phyloP scores from a whole-genome alignment of 1,284 basidiomycete genomes.

The Ganoderma sinense region DNA sequence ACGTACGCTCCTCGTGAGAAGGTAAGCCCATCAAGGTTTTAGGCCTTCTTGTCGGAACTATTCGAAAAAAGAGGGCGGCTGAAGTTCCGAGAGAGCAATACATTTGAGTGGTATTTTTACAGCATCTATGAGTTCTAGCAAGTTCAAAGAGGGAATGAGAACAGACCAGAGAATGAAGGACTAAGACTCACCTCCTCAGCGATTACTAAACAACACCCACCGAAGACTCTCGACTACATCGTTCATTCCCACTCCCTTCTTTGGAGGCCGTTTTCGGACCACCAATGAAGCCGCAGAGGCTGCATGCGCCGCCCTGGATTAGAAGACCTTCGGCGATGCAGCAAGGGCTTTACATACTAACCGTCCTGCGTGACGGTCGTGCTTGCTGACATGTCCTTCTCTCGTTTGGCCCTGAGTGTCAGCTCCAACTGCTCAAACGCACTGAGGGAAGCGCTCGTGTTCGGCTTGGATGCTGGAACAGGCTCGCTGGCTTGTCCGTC shows the following conservation, averaged over 20 bases:
- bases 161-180: neutral
- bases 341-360: constrained; percentile 42
- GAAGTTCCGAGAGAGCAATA: neutral
- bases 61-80: neutral
- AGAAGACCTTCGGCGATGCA: constrained; percentile 3
- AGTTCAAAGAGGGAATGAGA: neutral
- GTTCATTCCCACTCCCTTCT: constrained; percentile 19
- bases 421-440: constrained; percentile 77
- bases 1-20: neutral
- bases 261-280: constrained; percentile 20
- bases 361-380: constrained; percentile 34
- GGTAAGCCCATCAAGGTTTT: neutral
- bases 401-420: constrained; percentile 54
- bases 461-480: constrained; percentile 36
- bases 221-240: constrained; percentile 39
- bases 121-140: neutral
- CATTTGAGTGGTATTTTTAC: neutral
- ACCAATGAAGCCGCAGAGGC: constrained; percentile 4
- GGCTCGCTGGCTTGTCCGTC: constrained; percentile 16
- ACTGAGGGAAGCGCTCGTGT: constrained; percentile 47
- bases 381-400: constrained; percentile 30
- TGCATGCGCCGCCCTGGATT: constrained; percentile 16
- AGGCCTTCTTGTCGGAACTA: neutral
- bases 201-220: constrained; percentile 41
- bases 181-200: constrained; percentile 25